These are phyloP conservation scores for Urochloa ruziziensis DNA, from an alignment of 176 grass and related monocot species.

Conservation along the genomic window DNA sequence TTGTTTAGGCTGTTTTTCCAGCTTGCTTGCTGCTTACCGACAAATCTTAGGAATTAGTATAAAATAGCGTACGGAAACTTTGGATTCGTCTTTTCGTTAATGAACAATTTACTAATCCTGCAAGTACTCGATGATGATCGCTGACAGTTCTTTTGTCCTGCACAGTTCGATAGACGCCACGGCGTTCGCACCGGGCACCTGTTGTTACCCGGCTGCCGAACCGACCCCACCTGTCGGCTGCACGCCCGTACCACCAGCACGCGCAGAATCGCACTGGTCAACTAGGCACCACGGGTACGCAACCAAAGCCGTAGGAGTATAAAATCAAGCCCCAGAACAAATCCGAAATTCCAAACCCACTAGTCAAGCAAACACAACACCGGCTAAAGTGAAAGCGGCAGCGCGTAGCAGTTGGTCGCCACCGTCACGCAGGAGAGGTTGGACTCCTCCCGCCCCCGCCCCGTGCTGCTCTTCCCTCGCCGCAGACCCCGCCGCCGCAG, in stretches of 20 bases:
- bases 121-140: background rate
- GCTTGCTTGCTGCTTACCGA: background rate
- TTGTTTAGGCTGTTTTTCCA: background rate
- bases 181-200: no score
- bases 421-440: conserved; percentile 10
- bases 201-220: background rate
- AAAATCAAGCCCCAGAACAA: background rate
- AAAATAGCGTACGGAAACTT: background rate
- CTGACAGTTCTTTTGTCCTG: conserved; percentile 5
- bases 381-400: background rate
- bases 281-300: background rate
- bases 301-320: background rate
- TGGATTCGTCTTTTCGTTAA: background rate
- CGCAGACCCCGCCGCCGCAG: conserved; percentile 24
- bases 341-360: conserved; percentile 54
- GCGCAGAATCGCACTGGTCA: background rate
- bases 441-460: background rate
- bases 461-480: conserved; percentile 18
- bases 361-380: background rate
- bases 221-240: conserved; percentile 21
- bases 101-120: background rate
- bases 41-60: background rate
- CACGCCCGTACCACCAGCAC: background rate
- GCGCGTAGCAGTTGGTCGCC: conserved; percentile 42
- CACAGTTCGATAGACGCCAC: background rate